Evolutionary conservation across 208 protist genomes (phyloP).

Genomic region (Trypanosoma brucei): DNA sequence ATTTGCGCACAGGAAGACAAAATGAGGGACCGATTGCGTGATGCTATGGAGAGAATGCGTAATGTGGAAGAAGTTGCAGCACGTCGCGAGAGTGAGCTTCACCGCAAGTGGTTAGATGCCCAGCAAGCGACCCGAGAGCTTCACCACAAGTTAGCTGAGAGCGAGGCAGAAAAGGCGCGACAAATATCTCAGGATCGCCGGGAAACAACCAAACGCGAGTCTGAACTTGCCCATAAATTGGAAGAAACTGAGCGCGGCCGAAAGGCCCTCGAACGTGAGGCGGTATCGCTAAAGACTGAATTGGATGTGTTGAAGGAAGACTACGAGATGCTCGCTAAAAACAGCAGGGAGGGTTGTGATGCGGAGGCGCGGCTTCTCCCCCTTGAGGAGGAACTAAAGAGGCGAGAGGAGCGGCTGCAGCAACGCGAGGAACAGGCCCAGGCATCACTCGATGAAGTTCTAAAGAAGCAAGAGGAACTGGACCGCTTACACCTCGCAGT

Average conservation of each 20-base stretch:
- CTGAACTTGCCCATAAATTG: conserved; percentile 5
- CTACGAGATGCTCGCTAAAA: conserved; percentile 24
- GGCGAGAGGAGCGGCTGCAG: conserved; percentile 34
- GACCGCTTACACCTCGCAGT: conserved; percentile 17
- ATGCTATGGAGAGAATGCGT: conserved; percentile 38
- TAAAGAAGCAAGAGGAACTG: conserved; percentile 24
- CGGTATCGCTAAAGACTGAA: conserved; percentile 32
- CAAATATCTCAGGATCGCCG: conserved; percentile 34
- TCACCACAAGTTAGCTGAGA: conserved; percentile 40
- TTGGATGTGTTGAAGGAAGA: conserved; percentile 36
- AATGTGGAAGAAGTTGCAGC: conserved; percentile 36
- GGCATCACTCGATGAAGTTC: conserved; percentile 22
- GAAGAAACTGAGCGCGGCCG: conserved; percentile 23
- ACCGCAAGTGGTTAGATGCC: conserved; percentile 38
- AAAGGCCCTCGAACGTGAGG: conserved; percentile 32
- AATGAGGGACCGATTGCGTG: conserved; percentile 25
- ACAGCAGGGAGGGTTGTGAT: conserved; percentile 25
- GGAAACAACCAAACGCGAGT: conserved; percentile 2
- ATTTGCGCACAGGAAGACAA: conserved; percentile 40
- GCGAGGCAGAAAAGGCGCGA: conserved; percentile 51
- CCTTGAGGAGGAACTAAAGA: conserved; percentile 28
- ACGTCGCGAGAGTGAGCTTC: conserved; percentile 41
- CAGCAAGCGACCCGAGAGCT: conserved; percentile 39
- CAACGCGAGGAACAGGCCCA: conserved; percentile 37
- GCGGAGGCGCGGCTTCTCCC: conserved; percentile 29